These are phyloP conservation scores for Magnaporthiopsis incrustans DNA, from an alignment of 2,329 filamentous ascomycete species.

Conservation along the genomic window DNA sequence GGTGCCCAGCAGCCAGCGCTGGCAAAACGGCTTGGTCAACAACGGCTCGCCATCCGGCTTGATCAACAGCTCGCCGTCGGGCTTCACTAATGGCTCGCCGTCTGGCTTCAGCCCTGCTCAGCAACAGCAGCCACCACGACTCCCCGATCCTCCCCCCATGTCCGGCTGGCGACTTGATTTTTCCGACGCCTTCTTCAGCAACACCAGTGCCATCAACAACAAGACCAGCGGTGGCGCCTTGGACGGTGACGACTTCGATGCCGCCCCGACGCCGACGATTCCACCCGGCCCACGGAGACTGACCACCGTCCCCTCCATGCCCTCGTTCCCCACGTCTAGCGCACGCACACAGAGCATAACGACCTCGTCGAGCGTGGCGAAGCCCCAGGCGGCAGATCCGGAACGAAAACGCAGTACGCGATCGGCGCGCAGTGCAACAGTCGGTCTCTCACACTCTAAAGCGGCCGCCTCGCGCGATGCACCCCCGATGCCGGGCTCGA, in stretches of 20 bases:
- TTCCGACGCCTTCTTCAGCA: conserved; percentile 36
- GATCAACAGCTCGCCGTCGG: conserved; percentile 51
- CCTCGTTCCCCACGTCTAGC: conserved; percentile 23
- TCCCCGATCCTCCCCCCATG: not conserved
- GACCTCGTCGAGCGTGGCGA: not conserved
- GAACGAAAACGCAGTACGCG: conserved; percentile 51
- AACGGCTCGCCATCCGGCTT: conserved; percentile 61
- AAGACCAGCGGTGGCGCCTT: not conserved
- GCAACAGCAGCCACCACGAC: conserved; percentile 14
- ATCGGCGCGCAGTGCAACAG: conserved; percentile 44
- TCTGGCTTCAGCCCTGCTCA: conserved; percentile 69
- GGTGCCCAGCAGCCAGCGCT: conserved; percentile 49
- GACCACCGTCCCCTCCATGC: conserved; percentile 25
- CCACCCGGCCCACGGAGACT: conserved; percentile 64
- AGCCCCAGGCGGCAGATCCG: conserved; percentile 7
- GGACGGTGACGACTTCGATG: conserved; percentile 56
- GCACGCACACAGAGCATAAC: not conserved
- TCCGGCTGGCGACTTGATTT: conserved; percentile 39
- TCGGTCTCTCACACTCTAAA: conserved; percentile 21
- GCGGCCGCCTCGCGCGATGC: conserved; percentile 15
- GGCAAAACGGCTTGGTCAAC: conserved; percentile 37
- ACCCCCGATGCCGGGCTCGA: conserved; percentile 18
- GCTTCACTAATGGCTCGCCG: conserved; percentile 45
- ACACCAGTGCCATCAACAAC: conserved; percentile 7
- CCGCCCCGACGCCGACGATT: conserved; percentile 78